Evolutionary conservation across 805 yeast genomes (phyloP), one percentile per base, ranked within the genome.

Genomic region (Metschnikowia lunata): DNA sequence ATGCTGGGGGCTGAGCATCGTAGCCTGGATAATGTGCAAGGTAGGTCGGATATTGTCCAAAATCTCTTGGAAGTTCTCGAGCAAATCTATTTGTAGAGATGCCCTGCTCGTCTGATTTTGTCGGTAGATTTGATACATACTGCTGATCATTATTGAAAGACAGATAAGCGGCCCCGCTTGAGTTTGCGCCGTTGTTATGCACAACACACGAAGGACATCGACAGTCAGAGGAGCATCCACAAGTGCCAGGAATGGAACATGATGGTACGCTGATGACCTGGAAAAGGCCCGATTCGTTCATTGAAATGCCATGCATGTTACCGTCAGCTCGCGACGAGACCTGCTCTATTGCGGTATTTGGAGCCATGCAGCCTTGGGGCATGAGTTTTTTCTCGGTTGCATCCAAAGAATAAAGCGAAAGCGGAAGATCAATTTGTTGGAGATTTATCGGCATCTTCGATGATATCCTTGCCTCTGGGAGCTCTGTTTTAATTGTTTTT

Each of bases 201-300:
- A 59, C 61, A 26, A 55, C 52, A 43, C 76, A 71, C 5, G 67
- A 66, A 11, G 57, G 63, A 51, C 76, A 71, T 7, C 56, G 32
- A 49, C 76, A 71, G 34, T 59, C 57, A 11, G 59, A 64, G 29
- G 59, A 63, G 52, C 76, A 71, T 31, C 57, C 48, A 48, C 76
- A 71, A 2, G 67, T 49, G 2, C 69, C 70, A 0, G 65, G 63
- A 11, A 64, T 51, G 2, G 71, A 60, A 48, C 72, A 67, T 18
- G 67, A 54, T 11, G 67, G 64, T 6, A 64, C 60, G 15, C 55
- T 53, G 6, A 66, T 58, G 10, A 64, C 59, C 35, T 60, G 59
- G 34, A 48, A 60, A 10, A 55, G 14, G 9, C 31, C 39, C 14
- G 13, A 29, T 14, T 37, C 36, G 11, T 42, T 42, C 2, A 10